phyloP scores from a whole-genome alignment of 768 basidiomycete species.

The Austroboletus eburneus region DNA sequence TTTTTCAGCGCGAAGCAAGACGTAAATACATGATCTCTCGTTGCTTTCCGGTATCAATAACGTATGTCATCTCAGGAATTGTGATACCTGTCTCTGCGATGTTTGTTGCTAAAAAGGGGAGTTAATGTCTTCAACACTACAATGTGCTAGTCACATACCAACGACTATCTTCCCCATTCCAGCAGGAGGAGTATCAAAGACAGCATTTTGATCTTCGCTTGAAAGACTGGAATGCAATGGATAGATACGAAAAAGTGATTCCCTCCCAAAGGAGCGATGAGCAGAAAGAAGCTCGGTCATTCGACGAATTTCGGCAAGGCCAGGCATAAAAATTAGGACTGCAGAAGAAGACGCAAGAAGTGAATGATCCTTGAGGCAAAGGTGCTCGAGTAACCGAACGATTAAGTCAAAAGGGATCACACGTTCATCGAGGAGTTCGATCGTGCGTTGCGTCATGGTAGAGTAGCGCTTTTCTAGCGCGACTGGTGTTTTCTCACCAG shows the following conservation, averaged over 20 bases:
- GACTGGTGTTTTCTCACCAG: slow-evolving; percentile 25
- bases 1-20: background rate
- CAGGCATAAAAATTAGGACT: slow-evolving; percentile 90
- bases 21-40: slow-evolving; percentile 77
- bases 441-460: slow-evolving; percentile 61
- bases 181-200: slow-evolving; percentile 81
- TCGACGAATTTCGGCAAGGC: slow-evolving; percentile 88
- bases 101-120: slow-evolving; percentile 60
- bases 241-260: slow-evolving; percentile 65
- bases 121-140: background rate
- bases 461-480: slow-evolving; percentile 83
- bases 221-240: slow-evolving; percentile 92
- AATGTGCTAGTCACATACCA: slow-evolving; percentile 43
- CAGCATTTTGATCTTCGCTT: slow-evolving; percentile 84
- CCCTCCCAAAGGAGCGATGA: slow-evolving; percentile 66
- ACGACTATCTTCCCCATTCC: slow-evolving; percentile 93
- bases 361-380: slow-evolving; percentile 65
- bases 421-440: slow-evolving; percentile 85
- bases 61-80: slow-evolving; percentile 96
- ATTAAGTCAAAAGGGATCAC: slow-evolving; percentile 91
- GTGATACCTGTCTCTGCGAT: slow-evolving; percentile 98
- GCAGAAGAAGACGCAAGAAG: slow-evolving; percentile 67
- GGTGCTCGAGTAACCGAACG: slow-evolving; percentile 70
- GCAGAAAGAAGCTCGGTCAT: slow-evolving; percentile 77
- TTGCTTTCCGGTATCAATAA: slow-evolving; percentile 92